Evolutionary conservation across 495 filamentous ascomycete genomes (phyloP).

Genomic region (Hypoxylon perforatum): DNA sequence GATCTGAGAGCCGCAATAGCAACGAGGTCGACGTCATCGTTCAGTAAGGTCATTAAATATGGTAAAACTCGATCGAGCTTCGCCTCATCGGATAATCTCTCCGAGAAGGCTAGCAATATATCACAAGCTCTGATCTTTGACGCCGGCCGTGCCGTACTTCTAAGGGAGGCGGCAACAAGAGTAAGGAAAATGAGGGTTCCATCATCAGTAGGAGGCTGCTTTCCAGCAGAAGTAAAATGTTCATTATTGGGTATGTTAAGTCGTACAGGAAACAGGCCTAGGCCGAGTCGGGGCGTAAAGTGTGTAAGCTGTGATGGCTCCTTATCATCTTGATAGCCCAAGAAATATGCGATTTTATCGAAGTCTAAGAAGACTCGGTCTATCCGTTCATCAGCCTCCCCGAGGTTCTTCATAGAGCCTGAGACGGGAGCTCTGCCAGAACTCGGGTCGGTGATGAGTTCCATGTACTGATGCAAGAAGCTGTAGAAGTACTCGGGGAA

Average conservation of each 20-base stretch:
- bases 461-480: slow-evolving; percentile 98
- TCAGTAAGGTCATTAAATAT: slow-evolving; percentile 82
- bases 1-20: slow-evolving; percentile 85
- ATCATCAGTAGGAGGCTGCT: slow-evolving; percentile 72
- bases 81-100: slow-evolving; percentile 92
- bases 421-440: slow-evolving; percentile 75
- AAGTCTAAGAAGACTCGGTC: slow-evolving; percentile 93
- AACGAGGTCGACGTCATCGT: slow-evolving; percentile 83
- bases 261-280: slow-evolving; percentile 76
- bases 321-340: slow-evolving; percentile 72
- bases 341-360: slow-evolving; percentile 95
- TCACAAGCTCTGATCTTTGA: slow-evolving; percentile 92
- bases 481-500: slow-evolving; percentile 97
- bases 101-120: slow-evolving; percentile 90
- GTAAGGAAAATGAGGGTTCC: slow-evolving; percentile 93
- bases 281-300: slow-evolving; percentile 56
- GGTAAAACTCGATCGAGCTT: slow-evolving; percentile 95
- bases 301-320: slow-evolving; percentile 43
- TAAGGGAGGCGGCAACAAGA: slow-evolving; percentile 84
- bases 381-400: slow-evolving; percentile 91
- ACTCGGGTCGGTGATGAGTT: slow-evolving; percentile 91
- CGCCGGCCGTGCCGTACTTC: slow-evolving; percentile 88
- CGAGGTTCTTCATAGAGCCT: slow-evolving; percentile 71
- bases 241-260: slow-evolving; percentile 89
- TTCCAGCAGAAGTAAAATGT: slow-evolving; percentile 63